Conservation (phyloP, 257 asterid genomes). For the Nemophila menziesii region DNA sequence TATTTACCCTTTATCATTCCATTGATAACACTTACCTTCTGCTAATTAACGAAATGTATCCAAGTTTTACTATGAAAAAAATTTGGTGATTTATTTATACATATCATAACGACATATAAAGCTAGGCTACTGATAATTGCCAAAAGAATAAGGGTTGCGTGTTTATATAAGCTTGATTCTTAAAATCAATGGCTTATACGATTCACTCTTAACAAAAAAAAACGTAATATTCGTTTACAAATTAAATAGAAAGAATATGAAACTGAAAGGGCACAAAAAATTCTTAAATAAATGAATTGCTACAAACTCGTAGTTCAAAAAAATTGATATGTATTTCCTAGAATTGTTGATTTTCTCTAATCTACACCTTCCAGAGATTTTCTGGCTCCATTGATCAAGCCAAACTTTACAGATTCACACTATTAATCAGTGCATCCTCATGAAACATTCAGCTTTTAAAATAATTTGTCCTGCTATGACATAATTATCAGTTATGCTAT, state of each 20-base stretch:
- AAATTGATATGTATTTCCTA: slow-evolving; percentile 22
- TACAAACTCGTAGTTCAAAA: slow-evolving; percentile 24
- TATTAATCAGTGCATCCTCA: background rate
- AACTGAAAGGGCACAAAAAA: slow-evolving; percentile 8
- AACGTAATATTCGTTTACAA: slow-evolving; percentile 35
- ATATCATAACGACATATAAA: too few relatives aligned
- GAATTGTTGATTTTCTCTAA: slow-evolving; percentile 23
- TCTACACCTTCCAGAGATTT: slow-evolving; percentile 51
- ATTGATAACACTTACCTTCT: background rate
- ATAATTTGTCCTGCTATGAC: background rate
- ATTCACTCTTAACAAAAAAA: slow-evolving; percentile 16
- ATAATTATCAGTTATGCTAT: too few relatives aligned
- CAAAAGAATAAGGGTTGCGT: background rate
- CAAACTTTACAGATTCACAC: slow-evolving; percentile 3
- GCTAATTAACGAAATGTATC: slow-evolving; percentile 64
- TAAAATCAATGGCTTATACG: slow-evolving; percentile 19
- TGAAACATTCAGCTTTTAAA: background rate
- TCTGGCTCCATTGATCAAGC: slow-evolving; percentile 22
- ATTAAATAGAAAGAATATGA: slow-evolving; percentile 29
- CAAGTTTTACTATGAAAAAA: too few relatives aligned
- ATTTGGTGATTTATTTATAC: too few relatives aligned
- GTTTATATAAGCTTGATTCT: slow-evolving; percentile 8
- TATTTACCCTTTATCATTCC: slow-evolving; percentile 14
- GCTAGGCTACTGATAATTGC: background rate
- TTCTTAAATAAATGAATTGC: slow-evolving; percentile 36